Percentiles rank a stretch among this genome's conserved stretches.
These are phyloP conservation scores for Paramyrothecium sp. DNA, from an alignment of 2,329 filamentous ascomycete genomes.

Conservation along the genomic window DNA sequence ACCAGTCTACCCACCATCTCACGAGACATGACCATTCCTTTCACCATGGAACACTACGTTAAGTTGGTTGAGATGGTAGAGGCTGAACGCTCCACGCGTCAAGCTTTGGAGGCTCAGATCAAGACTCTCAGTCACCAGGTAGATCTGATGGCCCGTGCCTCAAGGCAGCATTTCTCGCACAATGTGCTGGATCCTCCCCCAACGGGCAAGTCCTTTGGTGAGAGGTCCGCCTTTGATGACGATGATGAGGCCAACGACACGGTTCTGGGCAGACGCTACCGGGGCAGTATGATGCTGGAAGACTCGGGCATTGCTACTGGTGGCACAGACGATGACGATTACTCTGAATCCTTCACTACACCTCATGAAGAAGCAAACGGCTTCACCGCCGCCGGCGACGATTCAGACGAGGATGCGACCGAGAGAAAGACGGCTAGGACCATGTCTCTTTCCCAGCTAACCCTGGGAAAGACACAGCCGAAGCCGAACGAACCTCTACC, in stretches of 20 bases:
- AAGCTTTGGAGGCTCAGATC: conserved; percentile 56
- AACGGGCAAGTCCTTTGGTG: conserved; percentile 32
- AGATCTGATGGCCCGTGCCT: conserved; percentile 42
- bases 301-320: conserved; percentile 34
- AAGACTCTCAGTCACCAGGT: conserved; percentile 50
- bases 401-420: conserved; percentile 36
- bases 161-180: conserved; percentile 12
- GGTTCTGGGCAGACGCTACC: conserved; percentile 11
- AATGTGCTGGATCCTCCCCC: conserved; percentile 25
- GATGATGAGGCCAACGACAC: conserved; percentile 34
- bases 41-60: conserved; percentile 45
- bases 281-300: conserved; percentile 24
- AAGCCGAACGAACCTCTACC: conserved; percentile 18
- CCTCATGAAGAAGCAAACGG: conserved; percentile 45
- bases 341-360: conserved; percentile 50
- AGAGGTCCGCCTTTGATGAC: conserved; percentile 41
- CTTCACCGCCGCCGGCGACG: conserved; percentile 41
- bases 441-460: conserved; percentile 62
- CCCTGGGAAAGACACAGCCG: conserved; percentile 31
- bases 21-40: conserved; percentile 25
- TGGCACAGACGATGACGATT: conserved; percentile 39
- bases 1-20: conserved; percentile 42
- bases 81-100: conserved; percentile 54
- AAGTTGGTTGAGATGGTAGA: conserved; percentile 52
- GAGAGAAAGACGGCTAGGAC: conserved; percentile 59